Evolutionary conservation across 2,329 filamentous ascomycete genomes (phyloP).

Genomic region (Fusarium falciforme): DNA sequence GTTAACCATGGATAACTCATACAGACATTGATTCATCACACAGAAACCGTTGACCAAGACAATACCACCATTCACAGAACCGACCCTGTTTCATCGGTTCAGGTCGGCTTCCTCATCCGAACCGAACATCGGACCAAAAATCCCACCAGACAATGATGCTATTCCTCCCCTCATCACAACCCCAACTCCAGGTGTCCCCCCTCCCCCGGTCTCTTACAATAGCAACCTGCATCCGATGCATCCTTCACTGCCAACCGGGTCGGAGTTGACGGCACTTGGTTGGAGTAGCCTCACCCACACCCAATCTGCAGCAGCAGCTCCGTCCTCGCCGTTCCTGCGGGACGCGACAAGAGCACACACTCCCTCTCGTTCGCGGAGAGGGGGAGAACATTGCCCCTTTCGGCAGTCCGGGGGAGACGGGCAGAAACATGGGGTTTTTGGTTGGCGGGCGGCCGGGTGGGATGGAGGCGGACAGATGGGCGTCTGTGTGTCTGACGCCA

Average conservation of each 20-base stretch:
- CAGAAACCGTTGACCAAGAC: background rate
- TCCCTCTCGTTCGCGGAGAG: constrained; percentile 28
- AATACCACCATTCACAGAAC: background rate
- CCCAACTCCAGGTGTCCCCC: background rate
- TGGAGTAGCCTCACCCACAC: constrained; percentile 6
- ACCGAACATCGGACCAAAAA: constrained; percentile 25
- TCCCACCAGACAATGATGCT: constrained; percentile 8
- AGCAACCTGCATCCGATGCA: constrained; percentile 15
- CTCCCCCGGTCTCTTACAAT: background rate
- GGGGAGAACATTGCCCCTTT: constrained; percentile 27
- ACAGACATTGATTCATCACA: background rate
- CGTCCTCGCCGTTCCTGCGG: constrained; percentile 37
- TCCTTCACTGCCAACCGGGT: background rate
- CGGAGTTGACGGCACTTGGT: constrained; percentile 7
- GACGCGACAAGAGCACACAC: constrained; percentile 22
- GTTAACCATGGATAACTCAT: background rate
- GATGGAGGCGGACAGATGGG: constrained; percentile 37
- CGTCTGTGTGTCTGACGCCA: constrained; percentile 11
- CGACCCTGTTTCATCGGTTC: constrained; percentile 3
- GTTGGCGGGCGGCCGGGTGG: constrained; percentile 39
- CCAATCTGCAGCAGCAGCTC: constrained; percentile 3
- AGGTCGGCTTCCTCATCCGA: constrained; percentile 14
- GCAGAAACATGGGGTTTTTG: constrained; percentile 21
- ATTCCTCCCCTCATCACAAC: constrained; percentile 5
- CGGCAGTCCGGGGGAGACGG: constrained; percentile 29